phyloP scores from a whole-genome alignment of 2,329 filamentous ascomycete species.

The Chaetomiaceae sp. region DNA sequence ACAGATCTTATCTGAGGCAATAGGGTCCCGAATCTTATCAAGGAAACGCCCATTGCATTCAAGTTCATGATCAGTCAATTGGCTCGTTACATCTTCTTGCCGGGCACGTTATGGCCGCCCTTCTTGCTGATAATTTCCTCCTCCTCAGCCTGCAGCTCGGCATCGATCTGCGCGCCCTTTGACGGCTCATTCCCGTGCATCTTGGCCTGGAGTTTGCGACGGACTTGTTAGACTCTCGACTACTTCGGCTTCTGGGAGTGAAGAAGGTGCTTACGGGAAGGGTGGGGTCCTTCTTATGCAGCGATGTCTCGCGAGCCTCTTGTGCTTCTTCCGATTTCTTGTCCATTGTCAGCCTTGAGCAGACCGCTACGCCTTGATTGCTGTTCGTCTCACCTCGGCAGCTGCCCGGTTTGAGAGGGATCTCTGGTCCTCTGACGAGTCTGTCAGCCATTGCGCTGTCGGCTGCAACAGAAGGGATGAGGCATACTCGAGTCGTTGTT shows the following conservation, averaged over 20 bases:
- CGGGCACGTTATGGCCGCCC: slow-evolving; percentile 33
- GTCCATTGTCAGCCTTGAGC: neutral
- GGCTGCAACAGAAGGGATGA: neutral
- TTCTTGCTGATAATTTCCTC: slow-evolving; percentile 60
- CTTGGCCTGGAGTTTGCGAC: slow-evolving; percentile 46
- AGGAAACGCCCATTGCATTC: too few relatives aligned
- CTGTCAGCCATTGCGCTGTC: slow-evolving; percentile 19
- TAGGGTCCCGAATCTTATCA: too few relatives aligned
- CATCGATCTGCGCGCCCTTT: slow-evolving; percentile 67
- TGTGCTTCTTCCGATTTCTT: slow-evolving; percentile 25
- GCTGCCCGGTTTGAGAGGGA: slow-evolving; percentile 67
- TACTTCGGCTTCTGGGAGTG: neutral
- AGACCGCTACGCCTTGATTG: too few relatives aligned
- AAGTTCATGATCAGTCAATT: neutral
- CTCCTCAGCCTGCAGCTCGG: slow-evolving; percentile 64
- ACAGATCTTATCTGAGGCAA: too few relatives aligned
- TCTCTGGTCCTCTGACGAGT: slow-evolving; percentile 59
- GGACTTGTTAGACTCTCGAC: neutral
- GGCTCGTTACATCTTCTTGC: slow-evolving; percentile 16
- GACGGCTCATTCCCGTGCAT: slow-evolving; percentile 70
- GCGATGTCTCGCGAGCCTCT: slow-evolving; percentile 40
- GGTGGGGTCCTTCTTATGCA: slow-evolving; percentile 57
- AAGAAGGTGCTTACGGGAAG: slow-evolving; percentile 44
- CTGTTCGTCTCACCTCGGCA: slow-evolving; percentile 47
- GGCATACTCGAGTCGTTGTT: slow-evolving; percentile 64